Percentiles rank a stretch among this genome's conserved stretches.
These are phyloP conservation scores for Neurospora terricola DNA, from an alignment of 495 filamentous ascomycete species.

Conservation along the genomic window DNA sequence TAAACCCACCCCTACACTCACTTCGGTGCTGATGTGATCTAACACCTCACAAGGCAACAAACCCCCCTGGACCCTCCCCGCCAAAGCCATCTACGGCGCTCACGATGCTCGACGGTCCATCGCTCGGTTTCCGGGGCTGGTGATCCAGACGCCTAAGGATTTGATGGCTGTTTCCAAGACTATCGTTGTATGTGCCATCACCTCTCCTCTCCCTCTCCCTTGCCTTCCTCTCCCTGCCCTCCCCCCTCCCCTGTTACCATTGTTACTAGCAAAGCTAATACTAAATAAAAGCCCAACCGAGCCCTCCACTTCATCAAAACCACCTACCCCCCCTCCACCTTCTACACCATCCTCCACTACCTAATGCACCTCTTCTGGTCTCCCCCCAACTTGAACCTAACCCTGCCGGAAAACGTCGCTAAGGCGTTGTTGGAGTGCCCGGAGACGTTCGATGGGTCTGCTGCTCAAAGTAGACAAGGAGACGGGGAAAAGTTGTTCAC, in stretches of 20 bases:
- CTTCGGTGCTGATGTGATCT: neutral
- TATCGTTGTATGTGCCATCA: conserved; percentile 15
- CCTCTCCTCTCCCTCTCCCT: neutral
- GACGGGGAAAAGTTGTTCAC: conserved; percentile 15
- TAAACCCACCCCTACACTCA: neutral
- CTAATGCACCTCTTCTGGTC: conserved; percentile 33
- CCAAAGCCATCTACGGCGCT: conserved; percentile 48
- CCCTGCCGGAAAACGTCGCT: conserved; percentile 11
- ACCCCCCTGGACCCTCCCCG: conserved; percentile 60
- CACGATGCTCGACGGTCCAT: conserved; percentile 50
- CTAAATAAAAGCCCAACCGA: conserved; percentile 44
- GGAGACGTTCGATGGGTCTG: neutral
- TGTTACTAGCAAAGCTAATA: neutral
- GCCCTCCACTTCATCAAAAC: conserved; percentile 55
- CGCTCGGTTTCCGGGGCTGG: conserved; percentile 36
- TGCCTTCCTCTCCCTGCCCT: conserved; percentile 13
- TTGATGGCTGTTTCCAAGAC: conserved; percentile 28
- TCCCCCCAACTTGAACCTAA: conserved; percentile 25
- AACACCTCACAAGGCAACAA: conserved; percentile 45
- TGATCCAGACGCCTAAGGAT: conserved; percentile 28
- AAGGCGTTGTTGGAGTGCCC: conserved; percentile 18
- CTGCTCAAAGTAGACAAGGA: neutral
- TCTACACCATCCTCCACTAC: conserved; percentile 19
- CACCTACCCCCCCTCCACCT: conserved; percentile 25
- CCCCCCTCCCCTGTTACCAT: neutral